phyloP scores from a whole-genome alignment of 2,329 filamentous ascomycete genomes.

The Leptographium wingfieldii region DNA sequence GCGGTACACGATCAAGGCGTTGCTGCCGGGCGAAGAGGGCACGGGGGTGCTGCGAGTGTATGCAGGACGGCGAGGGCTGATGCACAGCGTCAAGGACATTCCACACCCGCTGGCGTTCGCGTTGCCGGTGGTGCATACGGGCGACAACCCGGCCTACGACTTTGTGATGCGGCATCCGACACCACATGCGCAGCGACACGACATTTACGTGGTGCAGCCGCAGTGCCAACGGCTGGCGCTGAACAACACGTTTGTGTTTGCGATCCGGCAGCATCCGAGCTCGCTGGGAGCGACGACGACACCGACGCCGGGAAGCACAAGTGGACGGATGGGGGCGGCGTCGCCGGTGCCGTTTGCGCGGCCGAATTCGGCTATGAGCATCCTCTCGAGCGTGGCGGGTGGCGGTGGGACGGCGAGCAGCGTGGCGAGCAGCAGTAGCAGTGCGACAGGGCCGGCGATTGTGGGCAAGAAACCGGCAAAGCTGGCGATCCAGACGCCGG shows the following conservation, averaged over 20 bases:
- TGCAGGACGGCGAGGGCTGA: slow-evolving; percentile 83
- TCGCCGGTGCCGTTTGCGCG: slow-evolving; percentile 50
- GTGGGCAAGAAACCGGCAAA: slow-evolving; percentile 78
- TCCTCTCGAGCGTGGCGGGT: slow-evolving; percentile 44
- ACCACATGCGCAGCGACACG: slow-evolving; percentile 91
- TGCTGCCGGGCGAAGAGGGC: slow-evolving; percentile 85
- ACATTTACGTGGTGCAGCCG: slow-evolving; percentile 92
- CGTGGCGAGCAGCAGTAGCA: slow-evolving; percentile 24
- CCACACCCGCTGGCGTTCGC: slow-evolving; percentile 83
- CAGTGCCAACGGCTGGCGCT: slow-evolving; percentile 79
- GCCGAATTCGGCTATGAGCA: slow-evolving; percentile 52
- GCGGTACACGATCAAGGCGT: slow-evolving; percentile 82
- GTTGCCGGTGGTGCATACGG: slow-evolving; percentile 79
- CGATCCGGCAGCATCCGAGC: slow-evolving; percentile 78
- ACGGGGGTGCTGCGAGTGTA: slow-evolving; percentile 82
- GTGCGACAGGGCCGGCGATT: slow-evolving; percentile 30
- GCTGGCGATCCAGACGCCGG: slow-evolving; percentile 84
- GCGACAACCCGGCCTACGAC: slow-evolving; percentile 87
- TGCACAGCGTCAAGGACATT: slow-evolving; percentile 96
- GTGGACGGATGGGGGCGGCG: not conserved
- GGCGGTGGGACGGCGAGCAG: slow-evolving; percentile 31
- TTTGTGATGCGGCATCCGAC: slow-evolving; percentile 91
- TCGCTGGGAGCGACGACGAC: slow-evolving; percentile 35
- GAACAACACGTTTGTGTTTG: slow-evolving; percentile 97
- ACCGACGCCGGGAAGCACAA: slow-evolving; percentile 13